These are phyloP conservation scores for Chaetomiaceae sp. DNA, from an alignment of 2,329 filamentous ascomycete genomes.

Conservation along the genomic window DNA sequence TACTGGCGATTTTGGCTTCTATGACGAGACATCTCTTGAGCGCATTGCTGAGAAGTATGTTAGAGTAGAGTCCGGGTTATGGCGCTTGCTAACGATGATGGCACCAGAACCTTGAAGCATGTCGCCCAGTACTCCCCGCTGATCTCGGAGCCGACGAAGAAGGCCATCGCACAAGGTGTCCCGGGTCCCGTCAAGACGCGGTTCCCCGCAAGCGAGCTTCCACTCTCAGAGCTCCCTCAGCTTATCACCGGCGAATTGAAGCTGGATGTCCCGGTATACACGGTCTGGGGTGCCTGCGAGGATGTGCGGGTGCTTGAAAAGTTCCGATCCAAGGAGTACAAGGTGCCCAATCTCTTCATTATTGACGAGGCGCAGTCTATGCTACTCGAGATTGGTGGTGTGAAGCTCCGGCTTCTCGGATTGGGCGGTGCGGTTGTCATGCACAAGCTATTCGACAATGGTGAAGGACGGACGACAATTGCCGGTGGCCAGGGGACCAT, in stretches of 20 bases:
- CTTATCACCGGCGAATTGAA: conserved; percentile 86
- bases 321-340: conserved; percentile 96
- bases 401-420: conserved; percentile 90
- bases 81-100: conserved; percentile 18
- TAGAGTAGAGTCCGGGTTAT: conserved; percentile 14
- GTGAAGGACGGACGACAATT: conserved; percentile 95
- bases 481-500: conserved; percentile 97
- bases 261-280: conserved; percentile 95
- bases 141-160: conserved; percentile 72
- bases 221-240: conserved; percentile 85
- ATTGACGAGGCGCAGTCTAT: conserved; percentile 97
- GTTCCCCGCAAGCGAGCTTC: conserved; percentile 75
- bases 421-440: conserved; percentile 96
- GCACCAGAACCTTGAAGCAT: conserved; percentile 82
- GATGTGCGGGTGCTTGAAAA: conserved; percentile 97
- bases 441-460: conserved; percentile 99
- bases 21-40: conserved; percentile 92
- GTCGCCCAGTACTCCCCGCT: conserved; percentile 97
- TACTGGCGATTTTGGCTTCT: conserved; percentile 98
- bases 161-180: conserved; percentile 60
- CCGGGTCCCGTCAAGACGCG: conserved; percentile 79
- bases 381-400: conserved; percentile 87
- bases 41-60: conserved; percentile 96
- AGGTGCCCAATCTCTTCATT: conserved; percentile 94
- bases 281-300: conserved; percentile 97